Evolutionary conservation across 1,284 basidiomycete genomes (phyloP), one percentile per base, ranked within the genome.

Genomic region (Lignosus rhinocerotis): DNA sequence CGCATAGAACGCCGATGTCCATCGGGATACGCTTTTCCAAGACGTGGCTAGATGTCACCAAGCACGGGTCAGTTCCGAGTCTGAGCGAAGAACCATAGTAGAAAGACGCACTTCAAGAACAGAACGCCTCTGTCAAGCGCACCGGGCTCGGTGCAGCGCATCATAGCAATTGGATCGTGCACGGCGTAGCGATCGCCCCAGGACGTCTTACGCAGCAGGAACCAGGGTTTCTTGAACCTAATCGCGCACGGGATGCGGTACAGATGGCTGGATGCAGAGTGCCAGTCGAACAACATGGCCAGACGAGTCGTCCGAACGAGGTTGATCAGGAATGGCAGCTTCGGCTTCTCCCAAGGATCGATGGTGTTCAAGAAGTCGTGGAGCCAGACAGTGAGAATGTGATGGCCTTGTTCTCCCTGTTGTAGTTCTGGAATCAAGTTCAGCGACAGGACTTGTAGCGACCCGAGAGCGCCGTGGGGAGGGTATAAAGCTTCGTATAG

Each of bases 1-100:
- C 76, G 54, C 81, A 83, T 0, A 84, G 64, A 1, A 78, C 70
- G 8, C 71, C 75, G 21, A 80, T 67, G 53, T 82, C 72, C 17
- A 83, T 67, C 3, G 58, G 63, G 0, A 79, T 49, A 5, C 52
- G 54, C 0, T 64, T 65, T 0, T 73, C 63, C 3, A 82, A 33
- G 10, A 84, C 58, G 53, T 80, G 76, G 16, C 84, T 85, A 36
- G 31, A 31, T 8, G 34, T 49, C 3, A 16, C 25, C 2, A 32
- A 17, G 17, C 6, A 42, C 9, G 21, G 4, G 31, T n/a, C 11
- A 36, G 31, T 55, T 19, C 12, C 5, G 41, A 31, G 41, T 10
- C 16, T 17, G n/a, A 19, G 17, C 6, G 41, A 6, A 21, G 4
- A n/a, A 39, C 36, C 2, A 3, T 11, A 16, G 44, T 17, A 14